Conservation (phyloP, 2,329 filamentous ascomycete genomes). For the Trichoderma oligosporum region DNA sequence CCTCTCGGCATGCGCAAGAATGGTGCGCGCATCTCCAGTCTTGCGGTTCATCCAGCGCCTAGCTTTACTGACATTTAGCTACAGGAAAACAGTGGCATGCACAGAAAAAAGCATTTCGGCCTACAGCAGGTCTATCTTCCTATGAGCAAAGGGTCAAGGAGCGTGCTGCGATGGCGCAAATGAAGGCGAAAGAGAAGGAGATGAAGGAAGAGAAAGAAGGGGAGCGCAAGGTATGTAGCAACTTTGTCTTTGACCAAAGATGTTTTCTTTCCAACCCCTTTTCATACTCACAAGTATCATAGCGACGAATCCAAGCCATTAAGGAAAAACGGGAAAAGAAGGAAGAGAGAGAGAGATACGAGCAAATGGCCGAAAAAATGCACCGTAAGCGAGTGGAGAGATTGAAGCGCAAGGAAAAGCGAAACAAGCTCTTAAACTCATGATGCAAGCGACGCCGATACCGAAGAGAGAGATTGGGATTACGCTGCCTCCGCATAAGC, state of each 20-base stretch:
- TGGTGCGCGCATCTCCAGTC: slow-evolving; percentile 51
- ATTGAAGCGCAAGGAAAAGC: slow-evolving; percentile 91
- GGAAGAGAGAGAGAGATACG: slow-evolving; percentile 88
- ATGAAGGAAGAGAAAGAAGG: slow-evolving; percentile 94
- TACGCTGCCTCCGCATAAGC: neutral
- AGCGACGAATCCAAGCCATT: slow-evolving; percentile 75
- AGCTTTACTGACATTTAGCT: neutral
- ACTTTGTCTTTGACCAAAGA: neutral
- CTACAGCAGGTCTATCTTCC: slow-evolving; percentile 69
- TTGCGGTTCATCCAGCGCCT: neutral
- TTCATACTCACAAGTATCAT: slow-evolving; percentile 20
- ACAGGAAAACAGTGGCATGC: slow-evolving; percentile 93
- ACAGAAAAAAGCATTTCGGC: slow-evolving; percentile 80
- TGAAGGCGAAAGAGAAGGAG: slow-evolving; percentile 91
- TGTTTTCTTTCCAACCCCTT: neutral
- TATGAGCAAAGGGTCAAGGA: slow-evolving; percentile 73
- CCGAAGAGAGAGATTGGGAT: neutral
- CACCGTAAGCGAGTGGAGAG: slow-evolving; percentile 92
- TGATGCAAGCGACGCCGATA: slow-evolving; percentile 34
- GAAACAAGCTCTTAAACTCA: slow-evolving; percentile 77
- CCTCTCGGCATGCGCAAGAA: slow-evolving; percentile 73
- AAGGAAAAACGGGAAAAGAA: slow-evolving; percentile 83
- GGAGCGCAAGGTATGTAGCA: slow-evolving; percentile 64
- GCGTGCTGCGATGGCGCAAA: slow-evolving; percentile 65
- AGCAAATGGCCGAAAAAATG: slow-evolving; percentile 96